Evolutionary conservation across 2,329 filamentous ascomycete species (phyloP).

Genomic region (Ophiosphaerella korrae): DNA sequence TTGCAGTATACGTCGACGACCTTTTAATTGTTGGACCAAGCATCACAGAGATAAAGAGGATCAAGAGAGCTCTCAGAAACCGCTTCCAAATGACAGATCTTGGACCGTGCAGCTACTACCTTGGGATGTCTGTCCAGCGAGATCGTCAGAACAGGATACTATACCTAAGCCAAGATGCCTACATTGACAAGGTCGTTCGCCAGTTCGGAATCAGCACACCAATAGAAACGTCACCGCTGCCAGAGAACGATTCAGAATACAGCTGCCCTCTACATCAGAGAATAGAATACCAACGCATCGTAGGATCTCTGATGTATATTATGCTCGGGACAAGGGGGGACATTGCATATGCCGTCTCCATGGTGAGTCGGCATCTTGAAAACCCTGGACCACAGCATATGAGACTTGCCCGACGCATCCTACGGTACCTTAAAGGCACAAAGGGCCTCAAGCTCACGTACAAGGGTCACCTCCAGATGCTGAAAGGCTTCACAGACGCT

Average conservation of each 20-base stretch:
- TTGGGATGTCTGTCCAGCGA: conserved; percentile 27
- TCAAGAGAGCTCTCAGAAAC: conserved; percentile 19
- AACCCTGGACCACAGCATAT: conserved; percentile 15
- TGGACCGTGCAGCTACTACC: conserved; percentile 21
- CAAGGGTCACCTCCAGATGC: conserved; percentile 3
- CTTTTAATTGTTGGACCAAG: conserved; percentile 24
- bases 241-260: neutral
- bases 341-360: conserved; percentile 20
- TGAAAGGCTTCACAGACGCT: conserved; percentile 23
- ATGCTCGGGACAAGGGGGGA: conserved; percentile 22
- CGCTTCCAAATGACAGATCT: conserved; percentile 35
- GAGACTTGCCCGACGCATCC: conserved; percentile 5
- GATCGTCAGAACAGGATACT: conserved; percentile 10
- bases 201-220: neutral
- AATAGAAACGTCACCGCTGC: conserved; percentile 5
- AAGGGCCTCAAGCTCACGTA: conserved; percentile 10
- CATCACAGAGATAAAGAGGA: conserved; percentile 8
- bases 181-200: conserved; percentile 24
- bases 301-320: conserved; percentile 26
- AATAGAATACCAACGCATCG: conserved; percentile 6
- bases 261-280: no score
- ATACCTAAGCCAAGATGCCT: conserved; percentile 17
- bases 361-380: conserved; percentile 10
- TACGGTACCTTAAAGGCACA: conserved; percentile 8
- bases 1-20: conserved; percentile 38